Evolutionary conservation across 140 eudicot genomes (phyloP), one percentile per base, ranked within the genome.

Genomic region (Erigeron philadelphicus): DNA sequence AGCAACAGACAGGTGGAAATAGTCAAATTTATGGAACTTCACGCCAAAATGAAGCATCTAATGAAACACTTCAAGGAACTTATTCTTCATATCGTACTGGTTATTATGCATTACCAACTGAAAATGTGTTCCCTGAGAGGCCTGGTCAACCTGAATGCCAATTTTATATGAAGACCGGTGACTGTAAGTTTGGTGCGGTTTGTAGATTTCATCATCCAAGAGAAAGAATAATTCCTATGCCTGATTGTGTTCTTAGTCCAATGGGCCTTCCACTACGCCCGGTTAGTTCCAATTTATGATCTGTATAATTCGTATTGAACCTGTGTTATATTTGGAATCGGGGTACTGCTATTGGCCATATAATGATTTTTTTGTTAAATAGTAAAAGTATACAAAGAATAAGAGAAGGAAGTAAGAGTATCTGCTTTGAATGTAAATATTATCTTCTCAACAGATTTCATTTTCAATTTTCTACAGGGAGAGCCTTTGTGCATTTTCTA

Each of bases 131-230:
- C 76, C 98, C 96, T 11, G 98, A 92, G 76, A 84, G 96, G 70
- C 96, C 96, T 4, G 98, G 92, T 47, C 92, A 86, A 72, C 92
- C 95, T 49, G 98, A 92, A 63, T 92, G 98, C 78, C 97, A 91
- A 70, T 91, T 88, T 72, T 91, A 91, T 76, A 78, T 91, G 86
- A 91, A 91, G 73, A 91, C 97, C 9, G 97, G 97, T 41, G 97
- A 90, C 83, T 90, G 97, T 76, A 90, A 90, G 62, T 90, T 88
- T 73, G 97, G 97, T 76, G 89, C 95, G 31, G 95, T 88, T 61
- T 90, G 97, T 62, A 88, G 90, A 63, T 90, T 88, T 76, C 97
- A 90, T 83, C 97, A 90, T 74, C 97, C 97, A 18, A 84, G 86
- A 54, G 97, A 90, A 75, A 84, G 97, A 64, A 67, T 80, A 7